phyloP scores from a whole-genome alignment of 495 filamentous ascomycete genomes.

The Hypoxylon lienhwacheense region DNA sequence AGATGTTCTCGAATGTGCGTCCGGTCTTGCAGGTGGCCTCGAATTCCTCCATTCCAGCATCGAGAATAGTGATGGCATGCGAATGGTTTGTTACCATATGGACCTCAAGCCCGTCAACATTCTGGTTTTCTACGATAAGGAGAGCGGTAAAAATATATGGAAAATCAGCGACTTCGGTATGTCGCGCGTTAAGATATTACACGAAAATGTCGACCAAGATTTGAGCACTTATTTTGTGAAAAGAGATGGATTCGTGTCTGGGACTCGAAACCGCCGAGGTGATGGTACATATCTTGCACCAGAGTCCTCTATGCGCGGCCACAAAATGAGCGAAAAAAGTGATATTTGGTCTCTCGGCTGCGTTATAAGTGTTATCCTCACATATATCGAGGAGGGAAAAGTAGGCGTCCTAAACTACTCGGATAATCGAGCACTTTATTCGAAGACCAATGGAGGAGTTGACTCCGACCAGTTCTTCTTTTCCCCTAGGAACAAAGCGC shows the following conservation, averaged over 20 bases:
- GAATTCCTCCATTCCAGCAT: conserved; percentile 44
- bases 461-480: conserved; percentile 41
- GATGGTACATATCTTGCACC: conserved; percentile 43
- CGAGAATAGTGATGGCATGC: conserved; percentile 24
- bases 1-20: conserved; percentile 32
- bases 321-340: conserved; percentile 39
- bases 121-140: conserved; percentile 37
- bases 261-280: conserved; percentile 25
- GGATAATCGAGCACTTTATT: conserved; percentile 12
- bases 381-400: conserved; percentile 39
- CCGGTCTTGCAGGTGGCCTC: conserved; percentile 40
- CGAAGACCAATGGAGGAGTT: conserved; percentile 20
- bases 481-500: conserved; percentile 11
- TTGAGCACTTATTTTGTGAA: conserved; percentile 27
- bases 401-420: conserved; percentile 36
- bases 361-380: conserved; percentile 41
- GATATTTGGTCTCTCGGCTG: conserved; percentile 47
- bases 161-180: conserved; percentile 48
- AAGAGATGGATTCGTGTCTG: conserved; percentile 20
- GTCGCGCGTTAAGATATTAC: conserved; percentile 38
- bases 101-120: conserved; percentile 45
- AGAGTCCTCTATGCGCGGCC: conserved; percentile 28
- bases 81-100: conserved; percentile 45
- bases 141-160: conserved; percentile 34
- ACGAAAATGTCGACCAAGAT: conserved; percentile 26